Conservation (phyloP, 73 alveolate genomes). For the Tetrahymena borealis region DNA sequence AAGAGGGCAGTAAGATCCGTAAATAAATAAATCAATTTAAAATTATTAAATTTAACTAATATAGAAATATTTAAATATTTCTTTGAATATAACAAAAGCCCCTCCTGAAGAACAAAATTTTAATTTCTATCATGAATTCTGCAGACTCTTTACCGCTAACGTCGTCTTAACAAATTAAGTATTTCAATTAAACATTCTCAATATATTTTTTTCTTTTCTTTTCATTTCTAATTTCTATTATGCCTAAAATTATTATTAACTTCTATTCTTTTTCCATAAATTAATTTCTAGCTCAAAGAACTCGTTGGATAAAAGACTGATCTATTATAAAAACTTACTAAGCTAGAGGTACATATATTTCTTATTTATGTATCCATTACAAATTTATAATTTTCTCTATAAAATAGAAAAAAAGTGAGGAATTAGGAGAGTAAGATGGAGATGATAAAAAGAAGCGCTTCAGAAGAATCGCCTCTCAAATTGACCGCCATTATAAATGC, state of each 20-base stretch:
- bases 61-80: not conserved
- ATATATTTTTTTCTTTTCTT: no score
- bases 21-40: not conserved
- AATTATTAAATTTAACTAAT: not conserved
- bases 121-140: conserved; percentile 43
- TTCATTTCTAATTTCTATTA: no score
- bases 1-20: not conserved
- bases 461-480: conserved; percentile 50
- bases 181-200: no score
- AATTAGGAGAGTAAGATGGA: conserved; percentile 34
- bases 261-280: no score
- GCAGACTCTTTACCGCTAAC: conserved; percentile 39
- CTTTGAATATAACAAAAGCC: not conserved
- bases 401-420: conserved; percentile 41
- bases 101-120: conserved; percentile 29
- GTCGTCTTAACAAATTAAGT: conserved; percentile 20
- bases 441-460: conserved; percentile 45
- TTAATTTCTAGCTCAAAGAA: not conserved
- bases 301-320: conserved; percentile 39
- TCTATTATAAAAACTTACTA: conserved; percentile 23
- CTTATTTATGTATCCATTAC: not conserved
- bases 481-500: conserved; percentile 53
- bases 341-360: conserved; percentile 37
- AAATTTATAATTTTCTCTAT: not conserved
- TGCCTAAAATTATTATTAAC: no score